Conservation (phyloP, 176 grass and related monocot species). For the Triticum urartu region DNA sequence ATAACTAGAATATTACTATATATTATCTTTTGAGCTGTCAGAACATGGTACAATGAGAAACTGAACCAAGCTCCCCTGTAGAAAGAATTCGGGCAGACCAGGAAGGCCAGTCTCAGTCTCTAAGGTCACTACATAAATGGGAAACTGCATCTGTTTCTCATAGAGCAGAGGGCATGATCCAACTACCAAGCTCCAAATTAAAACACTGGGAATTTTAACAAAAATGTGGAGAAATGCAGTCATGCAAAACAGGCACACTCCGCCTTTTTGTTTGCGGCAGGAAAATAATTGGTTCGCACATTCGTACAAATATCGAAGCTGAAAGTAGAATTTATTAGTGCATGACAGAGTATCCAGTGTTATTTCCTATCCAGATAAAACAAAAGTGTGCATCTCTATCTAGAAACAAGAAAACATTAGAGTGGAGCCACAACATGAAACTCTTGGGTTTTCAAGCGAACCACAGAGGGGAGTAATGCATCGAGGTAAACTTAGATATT, state of each 20-base stretch:
- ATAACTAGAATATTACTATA: not conserved
- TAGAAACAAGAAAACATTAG: not conserved
- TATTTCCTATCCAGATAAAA: not conserved
- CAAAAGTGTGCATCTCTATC: not conserved
- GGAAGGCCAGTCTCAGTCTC: not conserved
- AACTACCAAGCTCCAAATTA: not conserved
- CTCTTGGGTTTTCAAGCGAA: not conserved
- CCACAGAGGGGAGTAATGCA: not conserved
- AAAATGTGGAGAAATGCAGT: not conserved
- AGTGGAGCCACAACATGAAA: not conserved
- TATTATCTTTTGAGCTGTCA: conserved; percentile 3
- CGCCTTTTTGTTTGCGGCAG: not conserved
- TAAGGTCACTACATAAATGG: not conserved
- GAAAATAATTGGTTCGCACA: not conserved
- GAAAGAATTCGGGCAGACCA: not conserved
- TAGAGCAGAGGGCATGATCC: not conserved
- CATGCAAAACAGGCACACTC: not conserved
- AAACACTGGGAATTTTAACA: not conserved
- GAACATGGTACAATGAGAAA: not conserved
- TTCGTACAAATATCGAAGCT: not conserved
- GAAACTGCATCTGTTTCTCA: not conserved
- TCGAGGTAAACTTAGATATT: not conserved
- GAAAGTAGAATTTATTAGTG: not conserved
- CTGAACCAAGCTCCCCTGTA: not conserved
- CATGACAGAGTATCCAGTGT: not conserved